phyloP scores from a whole-genome alignment of 148 eudicot genomes.

The Fagopyrum tataricum region DNA sequence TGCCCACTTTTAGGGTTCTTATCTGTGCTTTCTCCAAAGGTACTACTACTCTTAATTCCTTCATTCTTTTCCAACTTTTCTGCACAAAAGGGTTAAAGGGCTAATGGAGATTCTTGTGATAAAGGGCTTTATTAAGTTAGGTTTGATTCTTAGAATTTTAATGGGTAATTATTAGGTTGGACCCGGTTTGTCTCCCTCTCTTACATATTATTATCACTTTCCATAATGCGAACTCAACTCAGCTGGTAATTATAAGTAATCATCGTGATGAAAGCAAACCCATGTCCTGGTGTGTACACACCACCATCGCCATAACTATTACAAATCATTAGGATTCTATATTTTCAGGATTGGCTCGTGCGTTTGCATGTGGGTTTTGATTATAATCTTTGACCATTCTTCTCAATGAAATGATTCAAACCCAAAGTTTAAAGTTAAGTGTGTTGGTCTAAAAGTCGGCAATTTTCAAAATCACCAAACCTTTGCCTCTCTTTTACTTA shows the following conservation, averaged over 20 bases:
- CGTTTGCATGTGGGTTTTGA: slow-evolving; percentile 11
- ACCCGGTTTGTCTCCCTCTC: not conserved
- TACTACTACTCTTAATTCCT: slow-evolving; percentile 8
- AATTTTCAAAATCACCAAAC: slow-evolving; percentile 1
- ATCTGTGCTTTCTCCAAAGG: slow-evolving; percentile 11
- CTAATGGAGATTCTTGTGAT: slow-evolving; percentile 10
- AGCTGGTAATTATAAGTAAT: not conserved
- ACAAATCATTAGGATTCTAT: not conserved
- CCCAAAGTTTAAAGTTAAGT: not conserved
- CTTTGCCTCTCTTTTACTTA: not conserved
- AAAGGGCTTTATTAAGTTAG: slow-evolving; percentile 11
- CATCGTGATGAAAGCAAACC: not conserved
- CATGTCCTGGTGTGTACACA: slow-evolving; percentile 12
- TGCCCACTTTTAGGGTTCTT: slow-evolving; percentile 9
- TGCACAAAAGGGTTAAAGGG: slow-evolving; percentile 9
- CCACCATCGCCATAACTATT: not conserved
- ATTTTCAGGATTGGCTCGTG: not conserved
- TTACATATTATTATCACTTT: not conserved
- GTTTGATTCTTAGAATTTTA: slow-evolving; percentile 7
- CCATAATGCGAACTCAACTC: slow-evolving; percentile 11
- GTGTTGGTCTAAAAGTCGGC: slow-evolving; percentile 5
- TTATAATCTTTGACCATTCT: slow-evolving; percentile 11
- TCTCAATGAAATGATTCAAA: slow-evolving; percentile 1
- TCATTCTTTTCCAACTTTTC: slow-evolving; percentile 13
- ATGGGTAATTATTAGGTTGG: slow-evolving; percentile 11